Base-by-base conservation (phyloP, 805 yeast species). In the Isabelozyma pseudorhagii region DNA sequence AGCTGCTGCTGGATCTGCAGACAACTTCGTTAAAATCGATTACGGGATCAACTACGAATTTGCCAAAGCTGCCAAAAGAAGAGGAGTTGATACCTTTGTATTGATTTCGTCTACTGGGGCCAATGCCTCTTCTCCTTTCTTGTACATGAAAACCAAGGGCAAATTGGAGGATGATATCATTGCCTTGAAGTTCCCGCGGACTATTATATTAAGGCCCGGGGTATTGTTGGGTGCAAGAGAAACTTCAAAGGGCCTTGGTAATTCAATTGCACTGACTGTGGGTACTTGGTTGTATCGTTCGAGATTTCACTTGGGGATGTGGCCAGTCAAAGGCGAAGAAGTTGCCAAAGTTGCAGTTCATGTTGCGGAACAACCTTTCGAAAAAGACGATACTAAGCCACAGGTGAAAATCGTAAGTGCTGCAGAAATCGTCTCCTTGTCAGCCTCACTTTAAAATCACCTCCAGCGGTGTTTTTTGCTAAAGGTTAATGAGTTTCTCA, bases 181-280 rank as follows among this genome's bases (percentile, higher is more conserved):
- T 42, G 82, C 71, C 0, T 71, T 90, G 50, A 78, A 74, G 27
- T 91, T 89, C 65, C 84, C 83, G n/a, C 74, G 82, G 47, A 83
- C 91, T 1, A 79, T 89, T 46, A 85, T 91, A 52, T 65, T 91
- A 49, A 78, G 89, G 59, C 97, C 97, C 0, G 97, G 97, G 11
- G 64, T 74, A 0, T 69, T 90, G 38, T 57, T 88, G 5, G 96
- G 96, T 4, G 78, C 79, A 28, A 73, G 96, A 58, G 74, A 69
- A 14, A 51, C 52, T 7, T 51, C 66, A 2, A 77, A 74, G 47
- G 81, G 79, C 0, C 55, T 68, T 4, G 62, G 62, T 4, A 75
- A 70, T 48, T 59, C 53, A 11, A 2, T 68, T 1, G 63, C 62
- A 11, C 67, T 62, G 11, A 64, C 55, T 2, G 15, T 80, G 13